Evolutionary conservation across 805 yeast genomes (phyloP), one percentile per base, ranked within the genome.

Genomic region (Isabelozyma heimii): DNA sequence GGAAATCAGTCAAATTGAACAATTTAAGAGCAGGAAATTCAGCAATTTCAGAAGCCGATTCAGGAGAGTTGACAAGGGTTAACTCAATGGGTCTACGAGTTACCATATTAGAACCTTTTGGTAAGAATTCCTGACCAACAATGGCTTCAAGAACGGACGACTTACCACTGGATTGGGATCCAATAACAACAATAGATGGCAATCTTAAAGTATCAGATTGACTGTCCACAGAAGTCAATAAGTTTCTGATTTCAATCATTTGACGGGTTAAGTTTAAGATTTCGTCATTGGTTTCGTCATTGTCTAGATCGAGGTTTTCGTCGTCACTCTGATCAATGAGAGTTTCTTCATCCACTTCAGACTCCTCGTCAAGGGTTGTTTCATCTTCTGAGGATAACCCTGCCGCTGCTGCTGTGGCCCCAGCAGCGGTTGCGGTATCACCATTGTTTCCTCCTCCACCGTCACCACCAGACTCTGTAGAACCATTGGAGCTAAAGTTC

Each of bases 61-160:
- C 75, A n/a, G 95, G 91, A 2, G 96, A 83, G 62, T 94, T 91
- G 8, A 94, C 85, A 44, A 94, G 75, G 0, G 99, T 95, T 54
- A 94, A 76, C 70, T 94, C 99, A 43, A 94, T 92, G 1, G 99
- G 99, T 58, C 99, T 80, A 66, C 98, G 82, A 0, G 99, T 94
- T 33, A 95, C 99, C 99, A 94, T 95, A 63, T 95, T 94, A 40
- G 89, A 82, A 30, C 99, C 99, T 67, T 94, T 94, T 35, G 99
- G 99, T 49, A 94, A 72, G 57, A 94, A 94, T 64, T 94, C 97
- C 58, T 89, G 96, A n/a, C 99, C 99, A 5, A 94, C 99, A 49
- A 94, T 88, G 6, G 97, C 82, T 66, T 94, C 99, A 43, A 94
- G 76, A 1, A 94, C 99, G 1, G 98, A 92, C 0, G 97, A 90